Evolutionary conservation across 495 filamentous ascomycete species (phyloP), one percentile per base, ranked within the genome.

Genomic region (Trichoderma erinaceum): DNA sequence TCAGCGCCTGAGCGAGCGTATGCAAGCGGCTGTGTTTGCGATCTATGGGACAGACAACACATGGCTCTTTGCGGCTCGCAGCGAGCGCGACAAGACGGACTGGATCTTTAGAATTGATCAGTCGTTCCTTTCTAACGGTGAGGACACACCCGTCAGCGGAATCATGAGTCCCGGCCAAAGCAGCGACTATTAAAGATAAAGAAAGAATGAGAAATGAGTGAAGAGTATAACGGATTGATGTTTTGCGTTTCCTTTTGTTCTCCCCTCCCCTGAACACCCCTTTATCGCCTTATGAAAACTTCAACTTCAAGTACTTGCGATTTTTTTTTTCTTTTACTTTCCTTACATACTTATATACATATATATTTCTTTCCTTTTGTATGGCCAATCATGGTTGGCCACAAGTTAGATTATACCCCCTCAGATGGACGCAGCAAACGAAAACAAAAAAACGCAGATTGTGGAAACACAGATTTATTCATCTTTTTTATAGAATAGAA

Each of bases 41-140:
- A 86, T 99, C 63, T 98, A 97, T 74, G 94, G 91, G 46, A 89
- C 88, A 69, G 87, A 94, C 73, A 97, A 97, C 72, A 96, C 93
- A 46, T 99, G 91, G 85, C 81, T 99, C 65, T 98, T 99, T 78
- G 91, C 92, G 29, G 90, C 92, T 56, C 82, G 92, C 63, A 92
- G 85, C 68, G 93, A 97, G 79, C 80, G 87, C 16, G 92, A 97
- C 73, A 96, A 96, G 80, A 87, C 92, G 29, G 93, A 97, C 74
- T 99, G 95, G 95, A 95, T 98, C 71, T 80, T 91, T 71, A 88
- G 87, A 73, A 89, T 97, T 68, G 86, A 88, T 70, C 85, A 88
- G 71, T 80, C 78, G 52, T 82, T 78, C 68, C 50, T 72, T 32
- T 75, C 77, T 18, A 73, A 71, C 29, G 73, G 67, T 41, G 70